phyloP scores from a whole-genome alignment of 2,329 filamentous ascomycete species.

The Epichloe bromicola region DNA sequence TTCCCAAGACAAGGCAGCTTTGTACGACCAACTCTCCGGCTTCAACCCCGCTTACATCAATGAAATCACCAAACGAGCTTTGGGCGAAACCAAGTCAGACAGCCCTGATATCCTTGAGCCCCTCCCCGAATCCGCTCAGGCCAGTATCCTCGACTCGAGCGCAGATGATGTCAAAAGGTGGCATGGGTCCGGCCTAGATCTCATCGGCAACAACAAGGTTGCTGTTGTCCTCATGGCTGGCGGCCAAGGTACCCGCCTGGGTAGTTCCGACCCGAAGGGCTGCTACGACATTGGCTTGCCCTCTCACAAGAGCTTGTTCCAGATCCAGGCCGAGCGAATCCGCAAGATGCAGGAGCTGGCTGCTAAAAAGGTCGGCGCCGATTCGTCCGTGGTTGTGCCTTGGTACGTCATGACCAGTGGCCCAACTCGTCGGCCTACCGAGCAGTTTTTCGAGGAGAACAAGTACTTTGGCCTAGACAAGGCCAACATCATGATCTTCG shows the following conservation, averaged over 20 bases:
- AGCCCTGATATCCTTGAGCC: constrained; percentile 57
- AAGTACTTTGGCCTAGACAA: constrained; percentile 79
- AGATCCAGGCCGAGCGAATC: constrained; percentile 94
- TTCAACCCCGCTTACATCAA: constrained; percentile 85
- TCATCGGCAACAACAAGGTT: constrained; percentile 63
- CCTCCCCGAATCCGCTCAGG: constrained; percentile 72
- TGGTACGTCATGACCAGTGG: constrained; percentile 99
- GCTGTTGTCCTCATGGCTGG: constrained; percentile 92
- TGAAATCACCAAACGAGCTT: constrained; percentile 66
- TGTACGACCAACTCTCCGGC: constrained; percentile 69
- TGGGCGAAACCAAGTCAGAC: constrained; percentile 60
- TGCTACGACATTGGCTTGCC: constrained; percentile 95
- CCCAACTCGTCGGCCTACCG: constrained; percentile 81
- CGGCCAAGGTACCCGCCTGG: constrained; percentile 87
- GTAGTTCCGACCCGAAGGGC: constrained; percentile 91
- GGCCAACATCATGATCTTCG: constrained; percentile 83
- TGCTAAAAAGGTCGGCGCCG: constrained; percentile 46
- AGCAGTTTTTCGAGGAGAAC: constrained; percentile 88
- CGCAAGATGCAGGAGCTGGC: constrained; percentile 73
- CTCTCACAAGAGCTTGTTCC: constrained; percentile 88
- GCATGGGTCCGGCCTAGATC: constrained; percentile 73
- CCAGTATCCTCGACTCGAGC: constrained; percentile 83
- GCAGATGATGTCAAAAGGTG: constrained; percentile 66
- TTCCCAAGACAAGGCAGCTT: constrained; percentile 56
- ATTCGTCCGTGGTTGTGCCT: constrained; percentile 55